Evolutionary conservation across 257 asterid genomes (phyloP).

Genomic region (Solanum pimpinellifolium): DNA sequence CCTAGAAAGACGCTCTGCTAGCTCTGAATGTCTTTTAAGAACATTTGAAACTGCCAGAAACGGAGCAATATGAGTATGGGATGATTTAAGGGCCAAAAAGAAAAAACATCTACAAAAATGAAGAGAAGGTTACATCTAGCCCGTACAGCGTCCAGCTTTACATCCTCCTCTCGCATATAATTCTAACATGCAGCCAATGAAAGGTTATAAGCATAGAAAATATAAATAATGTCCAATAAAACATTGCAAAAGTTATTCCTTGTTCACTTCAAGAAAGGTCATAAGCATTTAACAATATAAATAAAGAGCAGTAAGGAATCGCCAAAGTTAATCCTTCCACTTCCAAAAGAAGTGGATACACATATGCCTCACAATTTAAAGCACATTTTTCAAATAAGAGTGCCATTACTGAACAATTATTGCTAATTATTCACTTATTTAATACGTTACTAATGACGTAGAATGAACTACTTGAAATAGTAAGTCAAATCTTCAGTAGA

Average conservation of each 20-base stretch:
- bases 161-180: slow-evolving; percentile 44
- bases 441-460: background rate
- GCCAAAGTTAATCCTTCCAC: background rate
- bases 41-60: slow-evolving; percentile 60
- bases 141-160: slow-evolving; percentile 48
- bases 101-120: background rate
- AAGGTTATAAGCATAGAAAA: background rate
- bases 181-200: slow-evolving; percentile 21
- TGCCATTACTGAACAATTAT: background rate
- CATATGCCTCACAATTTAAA: background rate
- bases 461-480: background rate
- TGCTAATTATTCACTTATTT: background rate
- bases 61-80: background rate
- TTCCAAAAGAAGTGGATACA: background rate
- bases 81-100: background rate
- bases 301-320: background rate
- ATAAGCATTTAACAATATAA: background rate
- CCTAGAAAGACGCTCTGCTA: slow-evolving; percentile 91
- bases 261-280: background rate
- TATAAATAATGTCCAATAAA: background rate
- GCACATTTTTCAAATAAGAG: background rate
- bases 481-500: background rate
- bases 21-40: slow-evolving; percentile 78
- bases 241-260: background rate
- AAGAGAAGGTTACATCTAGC: slow-evolving; percentile 44